Percentiles rank a stretch among this genome's conserved stretches.
phyloP scores from a whole-genome alignment of 495 filamentous ascomycete species.

The Chlorociboria aeruginascens region DNA sequence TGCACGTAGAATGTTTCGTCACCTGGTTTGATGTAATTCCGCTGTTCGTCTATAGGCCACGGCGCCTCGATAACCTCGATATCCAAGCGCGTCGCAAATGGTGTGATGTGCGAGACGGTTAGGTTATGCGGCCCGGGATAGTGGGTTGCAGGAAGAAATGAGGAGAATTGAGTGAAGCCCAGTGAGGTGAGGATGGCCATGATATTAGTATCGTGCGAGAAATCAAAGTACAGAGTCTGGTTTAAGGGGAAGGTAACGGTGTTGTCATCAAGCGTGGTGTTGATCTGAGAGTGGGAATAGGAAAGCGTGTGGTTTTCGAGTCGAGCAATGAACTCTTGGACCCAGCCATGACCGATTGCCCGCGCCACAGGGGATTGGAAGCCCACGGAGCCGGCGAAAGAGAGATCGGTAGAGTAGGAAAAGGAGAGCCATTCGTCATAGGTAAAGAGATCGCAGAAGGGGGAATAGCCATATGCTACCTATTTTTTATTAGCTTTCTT shows the following conservation, averaged over 20 bases:
- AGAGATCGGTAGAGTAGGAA: slow-evolving; percentile 53
- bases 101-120: slow-evolving; percentile 42
- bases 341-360: slow-evolving; percentile 64
- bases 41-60: slow-evolving; percentile 30
- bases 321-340: slow-evolving; percentile 70
- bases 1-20: slow-evolving; percentile 45
- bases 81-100: slow-evolving; percentile 49
- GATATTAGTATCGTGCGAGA: slow-evolving; percentile 86
- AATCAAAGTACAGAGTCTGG: slow-evolving; percentile 56
- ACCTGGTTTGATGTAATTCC: slow-evolving; percentile 23
- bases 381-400: slow-evolving; percentile 44
- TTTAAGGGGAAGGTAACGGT: slow-evolving; percentile 56
- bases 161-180: slow-evolving; percentile 42
- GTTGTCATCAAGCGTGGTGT: slow-evolving; percentile 57
- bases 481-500: slow-evolving; percentile 7
- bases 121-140: slow-evolving; percentile 36
- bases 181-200: slow-evolving; percentile 45
- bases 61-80: slow-evolving; percentile 53
- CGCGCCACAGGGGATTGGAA: slow-evolving; percentile 60
- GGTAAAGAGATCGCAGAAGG: slow-evolving; percentile 64
- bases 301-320: slow-evolving; percentile 53
- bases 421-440: slow-evolving; percentile 58
- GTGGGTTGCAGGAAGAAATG: slow-evolving; percentile 32
- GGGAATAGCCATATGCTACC: slow-evolving; percentile 48
- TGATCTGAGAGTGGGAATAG: slow-evolving; percentile 49